Percentiles rank a stretch among this genome's conserved stretches.
phyloP scores from a whole-genome alignment of 2,329 filamentous ascomycete species.

The Penicillium sclerotigenum region DNA sequence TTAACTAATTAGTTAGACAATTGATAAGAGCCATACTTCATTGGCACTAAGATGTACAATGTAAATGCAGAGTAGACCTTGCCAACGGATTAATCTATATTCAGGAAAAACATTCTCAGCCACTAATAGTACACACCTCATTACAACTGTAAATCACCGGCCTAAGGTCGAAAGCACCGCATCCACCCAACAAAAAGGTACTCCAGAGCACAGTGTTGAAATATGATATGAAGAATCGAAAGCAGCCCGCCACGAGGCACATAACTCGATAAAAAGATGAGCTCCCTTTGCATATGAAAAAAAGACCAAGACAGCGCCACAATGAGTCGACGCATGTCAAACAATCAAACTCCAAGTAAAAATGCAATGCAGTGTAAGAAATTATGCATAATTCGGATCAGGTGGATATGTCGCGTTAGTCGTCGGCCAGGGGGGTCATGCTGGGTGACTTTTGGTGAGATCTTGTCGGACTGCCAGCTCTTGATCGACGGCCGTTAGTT shows the following conservation, averaged over 20 bases:
- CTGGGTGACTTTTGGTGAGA: constrained; percentile 37
- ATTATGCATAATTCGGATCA: constrained; percentile 16
- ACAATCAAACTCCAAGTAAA: constrained; percentile 22
- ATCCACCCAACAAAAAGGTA: constrained; percentile 19
- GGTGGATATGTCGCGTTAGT: constrained; percentile 23
- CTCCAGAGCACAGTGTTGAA: constrained; percentile 25
- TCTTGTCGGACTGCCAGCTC: constrained; percentile 50
- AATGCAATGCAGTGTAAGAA: constrained; percentile 22
- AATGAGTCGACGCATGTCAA: constrained; percentile 2
- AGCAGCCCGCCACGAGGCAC: constrained; percentile 3
- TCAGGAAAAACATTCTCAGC: constrained; percentile 13
- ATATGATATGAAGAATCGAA: constrained; percentile 27
- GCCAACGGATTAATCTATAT: constrained; percentile 25
- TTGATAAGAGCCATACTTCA: too few relatives aligned
- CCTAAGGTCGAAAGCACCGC: constrained; percentile 18
- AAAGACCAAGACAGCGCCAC: constrained; percentile 1
- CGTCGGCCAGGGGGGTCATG: constrained; percentile 36
- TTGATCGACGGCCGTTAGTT: constrained; percentile 44
- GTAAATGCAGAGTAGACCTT: not conserved
- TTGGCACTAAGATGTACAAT: not conserved
- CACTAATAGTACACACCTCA: constrained; percentile 22
- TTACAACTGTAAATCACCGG: constrained; percentile 22
- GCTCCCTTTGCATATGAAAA: not conserved
- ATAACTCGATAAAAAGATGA: constrained; percentile 1
- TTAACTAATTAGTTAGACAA: too few relatives aligned